Evolutionary conservation across 139 green algal species (phyloP), one percentile per base, ranked within the genome.

Genomic region (Medakamo hakoo): DNA sequence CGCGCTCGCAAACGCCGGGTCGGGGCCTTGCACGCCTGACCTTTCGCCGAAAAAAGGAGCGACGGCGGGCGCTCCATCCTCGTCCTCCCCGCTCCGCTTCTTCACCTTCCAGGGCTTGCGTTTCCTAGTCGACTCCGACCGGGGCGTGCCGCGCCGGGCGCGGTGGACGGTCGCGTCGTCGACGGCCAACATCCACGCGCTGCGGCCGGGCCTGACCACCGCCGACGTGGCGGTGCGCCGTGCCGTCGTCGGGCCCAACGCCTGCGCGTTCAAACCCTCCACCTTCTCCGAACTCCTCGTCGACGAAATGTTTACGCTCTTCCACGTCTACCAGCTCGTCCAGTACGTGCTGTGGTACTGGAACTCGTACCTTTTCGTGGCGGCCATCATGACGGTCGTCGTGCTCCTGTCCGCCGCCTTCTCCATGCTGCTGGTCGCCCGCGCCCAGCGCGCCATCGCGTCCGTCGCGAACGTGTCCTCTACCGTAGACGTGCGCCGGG

Each of bases 241-340:
- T 29, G 64, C 63, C 56, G 27, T 68, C 16, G n/a, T 68, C 28
- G 64, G 64, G 20, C 27, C 23, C 64, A 68, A 68, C 28, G 40
- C 56, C 29, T 58, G 60, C 21, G 55, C 64, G 3, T 68, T 63
- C 55, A 52, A 58, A 30, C 55, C 55, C 3, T 40, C 55, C 56
- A 58, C 64, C 28, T 63, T 32, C 29, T 3, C 18, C 0, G 27
- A 60, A 32, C 29, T 60, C 55, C 30, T 68, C 28, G 40, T 66
- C 25, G 62, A 66, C n/a, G 64, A 68, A 30, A 63, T 49, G 4
- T 68, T 68, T 55, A 63, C 55, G 26, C 55, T 30, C 55, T 68
- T 68, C n/a, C 55, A 68, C 49, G 56, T 68, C n/a, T 68, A 68
- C 56, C 64, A 68, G 55, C 59, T 63, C 64, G 49, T 68, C 24